A percentile compares a stretch with the other conserved stretches of the same genome.
Evolutionary conservation across 1,284 basidiomycete genomes (phyloP).

Genomic region (Trichosporon sp.): DNA sequence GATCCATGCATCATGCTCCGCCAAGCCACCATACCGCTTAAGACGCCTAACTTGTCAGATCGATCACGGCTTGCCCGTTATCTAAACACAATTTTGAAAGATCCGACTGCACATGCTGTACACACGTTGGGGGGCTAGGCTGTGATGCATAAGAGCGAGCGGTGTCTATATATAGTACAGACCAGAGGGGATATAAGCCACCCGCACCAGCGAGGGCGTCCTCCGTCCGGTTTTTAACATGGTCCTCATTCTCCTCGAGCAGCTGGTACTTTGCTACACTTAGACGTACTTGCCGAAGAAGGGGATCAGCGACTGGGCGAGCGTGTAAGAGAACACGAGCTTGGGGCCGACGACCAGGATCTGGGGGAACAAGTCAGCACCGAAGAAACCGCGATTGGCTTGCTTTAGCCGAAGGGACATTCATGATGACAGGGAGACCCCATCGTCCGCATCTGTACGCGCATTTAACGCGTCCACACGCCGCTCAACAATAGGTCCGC

Average conservation of each 20-base stretch:
- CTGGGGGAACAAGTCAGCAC: conserved; percentile 55
- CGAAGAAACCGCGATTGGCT: conserved; percentile 5
- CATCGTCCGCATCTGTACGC: conserved; percentile 15
- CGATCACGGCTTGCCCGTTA: not conserved
- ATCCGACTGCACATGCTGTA: too few relatives aligned
- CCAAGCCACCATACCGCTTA: conserved; percentile 4
- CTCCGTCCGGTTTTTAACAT: not conserved
- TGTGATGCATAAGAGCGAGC: conserved; percentile 22
- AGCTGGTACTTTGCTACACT: conserved; percentile 16
- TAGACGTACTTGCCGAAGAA: conserved; percentile 79
- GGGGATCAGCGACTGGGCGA: conserved; percentile 94
- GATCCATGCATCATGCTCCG: not conserved
- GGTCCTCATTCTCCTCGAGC: not conserved
- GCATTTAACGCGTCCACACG: conserved; percentile 14
- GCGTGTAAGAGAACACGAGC: conserved; percentile 95
- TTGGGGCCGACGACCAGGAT: conserved; percentile 97
- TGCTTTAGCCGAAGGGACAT: conserved; percentile 13
- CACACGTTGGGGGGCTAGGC: not conserved
- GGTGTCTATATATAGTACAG: conserved; percentile 22
- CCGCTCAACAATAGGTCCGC: conserved; percentile 1
- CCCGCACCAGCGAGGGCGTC: conserved; percentile 8
- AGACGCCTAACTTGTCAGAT: not conserved
- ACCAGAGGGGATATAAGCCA: conserved; percentile 19
- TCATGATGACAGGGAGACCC: not conserved
- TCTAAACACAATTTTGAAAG: not conserved